Percentiles rank a stretch among this genome's conserved stretches.
Evolutionary conservation across 768 basidiomycete species (phyloP).

Genomic region (Agaricus blazei): DNA sequence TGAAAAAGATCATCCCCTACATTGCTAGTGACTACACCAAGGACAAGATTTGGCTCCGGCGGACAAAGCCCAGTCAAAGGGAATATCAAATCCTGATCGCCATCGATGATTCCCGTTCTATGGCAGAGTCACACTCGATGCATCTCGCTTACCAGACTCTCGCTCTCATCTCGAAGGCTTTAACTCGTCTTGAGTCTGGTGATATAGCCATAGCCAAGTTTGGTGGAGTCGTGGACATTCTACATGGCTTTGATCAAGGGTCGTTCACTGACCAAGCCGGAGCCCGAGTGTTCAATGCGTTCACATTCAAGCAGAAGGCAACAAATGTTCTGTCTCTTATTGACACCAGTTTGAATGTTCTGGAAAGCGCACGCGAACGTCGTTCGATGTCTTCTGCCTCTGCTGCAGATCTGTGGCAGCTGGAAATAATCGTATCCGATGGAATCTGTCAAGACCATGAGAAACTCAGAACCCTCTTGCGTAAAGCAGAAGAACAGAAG

Average conservation of each 20-base stretch:
- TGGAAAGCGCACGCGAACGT: slow-evolving; percentile 73
- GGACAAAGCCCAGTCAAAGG: slow-evolving; percentile 88
- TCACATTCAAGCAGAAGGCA: slow-evolving; percentile 84
- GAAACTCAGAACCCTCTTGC: slow-evolving; percentile 67
- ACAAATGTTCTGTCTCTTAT: slow-evolving; percentile 85
- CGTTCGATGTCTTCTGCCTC: slow-evolving; percentile 55
- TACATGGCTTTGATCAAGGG: slow-evolving; percentile 82
- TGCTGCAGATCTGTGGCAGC: slow-evolving; percentile 89
- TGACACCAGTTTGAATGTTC: slow-evolving; percentile 68
- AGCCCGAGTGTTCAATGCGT: slow-evolving; percentile 72
- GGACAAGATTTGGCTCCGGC: slow-evolving; percentile 97
- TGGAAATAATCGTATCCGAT: slow-evolving; percentile 97
- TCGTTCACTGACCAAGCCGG: slow-evolving; percentile 81
- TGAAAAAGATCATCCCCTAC: slow-evolving; percentile 98
- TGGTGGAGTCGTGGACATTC: slow-evolving; percentile 80
- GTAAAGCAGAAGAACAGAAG: slow-evolving; percentile 83
- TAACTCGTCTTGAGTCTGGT: slow-evolving; percentile 91
- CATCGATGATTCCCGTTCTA: slow-evolving; percentile 94
- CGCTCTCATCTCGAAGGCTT: slow-evolving; percentile 84
- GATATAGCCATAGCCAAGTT: slow-evolving; percentile 90
- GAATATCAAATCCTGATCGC: slow-evolving; percentile 95
- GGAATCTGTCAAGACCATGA: slow-evolving; percentile 99
- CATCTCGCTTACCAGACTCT: slow-evolving; percentile 94
- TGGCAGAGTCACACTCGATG: slow-evolving; percentile 89
- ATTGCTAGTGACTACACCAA: slow-evolving; percentile 99